These are phyloP conservation scores for Vinca minor DNA, from an alignment of 257 asterid genomes.

Conservation along the genomic window DNA sequence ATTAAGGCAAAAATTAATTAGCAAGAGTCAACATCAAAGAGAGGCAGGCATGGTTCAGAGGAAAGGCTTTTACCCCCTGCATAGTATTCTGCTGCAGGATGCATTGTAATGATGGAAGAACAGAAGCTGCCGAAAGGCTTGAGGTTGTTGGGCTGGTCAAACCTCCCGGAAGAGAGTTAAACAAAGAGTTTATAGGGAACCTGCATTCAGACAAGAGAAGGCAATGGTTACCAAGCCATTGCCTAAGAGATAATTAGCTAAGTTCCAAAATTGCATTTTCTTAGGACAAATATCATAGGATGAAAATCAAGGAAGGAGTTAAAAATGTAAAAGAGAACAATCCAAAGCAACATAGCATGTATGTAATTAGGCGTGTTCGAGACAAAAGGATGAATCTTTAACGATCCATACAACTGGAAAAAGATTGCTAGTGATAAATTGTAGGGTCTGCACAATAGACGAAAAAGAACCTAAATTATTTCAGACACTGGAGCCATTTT, in stretches of 20 bases:
- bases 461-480: background rate
- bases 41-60: background rate
- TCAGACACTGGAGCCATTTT: background rate
- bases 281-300: background rate
- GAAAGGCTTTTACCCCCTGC: conserved; percentile 58
- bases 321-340: no score
- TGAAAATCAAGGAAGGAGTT: background rate
- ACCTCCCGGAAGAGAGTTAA: conserved; percentile 39
- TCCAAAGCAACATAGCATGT: no score
- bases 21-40: conserved; percentile 18
- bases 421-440: background rate
- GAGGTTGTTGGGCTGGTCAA: conserved; percentile 36
- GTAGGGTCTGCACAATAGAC: background rate
- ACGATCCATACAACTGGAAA: background rate
- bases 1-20: conserved; percentile 29
- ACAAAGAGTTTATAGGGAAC: conserved; percentile 35
- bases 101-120: conserved; percentile 70
- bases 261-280: conserved; percentile 21
- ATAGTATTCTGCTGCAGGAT: conserved; percentile 66
- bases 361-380: no score
- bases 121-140: conserved; percentile 44
- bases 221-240: conserved; percentile 34
- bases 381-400: background rate
- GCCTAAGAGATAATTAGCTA: conserved; percentile 22
- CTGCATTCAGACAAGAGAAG: conserved; percentile 33